Conservation (phyloP, 257 asterid species). For the Ballota nigra region DNA sequence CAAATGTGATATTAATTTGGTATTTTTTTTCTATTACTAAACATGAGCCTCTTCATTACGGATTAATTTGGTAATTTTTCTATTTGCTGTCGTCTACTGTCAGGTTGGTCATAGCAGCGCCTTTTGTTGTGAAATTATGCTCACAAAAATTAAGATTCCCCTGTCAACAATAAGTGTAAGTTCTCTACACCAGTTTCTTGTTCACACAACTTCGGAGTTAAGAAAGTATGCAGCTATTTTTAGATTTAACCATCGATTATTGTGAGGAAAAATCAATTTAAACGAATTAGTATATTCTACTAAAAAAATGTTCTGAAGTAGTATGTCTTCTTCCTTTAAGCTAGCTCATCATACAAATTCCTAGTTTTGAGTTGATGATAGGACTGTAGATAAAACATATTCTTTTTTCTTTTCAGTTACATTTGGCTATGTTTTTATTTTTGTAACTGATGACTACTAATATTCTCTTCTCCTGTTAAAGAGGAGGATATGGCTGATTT, state of each 20-base stretch:
- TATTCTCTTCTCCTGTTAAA: too few relatives aligned
- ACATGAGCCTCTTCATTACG: too few relatives aligned
- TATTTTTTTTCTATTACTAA: too few relatives aligned
- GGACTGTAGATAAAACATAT: neutral
- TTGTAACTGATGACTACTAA: too few relatives aligned
- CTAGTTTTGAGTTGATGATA: neutral
- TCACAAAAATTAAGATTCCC: conserved; percentile 87
- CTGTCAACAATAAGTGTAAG: conserved; percentile 91
- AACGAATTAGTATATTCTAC: too few relatives aligned
- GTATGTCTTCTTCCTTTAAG: neutral
- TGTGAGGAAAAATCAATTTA: too few relatives aligned
- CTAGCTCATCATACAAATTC: neutral
- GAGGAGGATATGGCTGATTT: too few relatives aligned
- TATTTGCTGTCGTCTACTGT: neutral
- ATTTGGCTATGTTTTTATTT: too few relatives aligned
- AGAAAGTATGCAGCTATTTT: neutral
- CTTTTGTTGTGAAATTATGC: conserved; percentile 90
- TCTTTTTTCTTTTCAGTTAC: neutral
- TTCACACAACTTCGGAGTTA: neutral
- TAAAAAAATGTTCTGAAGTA: neutral
- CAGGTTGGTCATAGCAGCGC: conserved; percentile 92
- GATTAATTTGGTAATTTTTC: conserved; percentile 15
- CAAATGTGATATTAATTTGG: too few relatives aligned
- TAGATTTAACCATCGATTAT: neutral
- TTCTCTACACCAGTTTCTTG: conserved; percentile 17